These are phyloP conservation scores for Linnemannia schmuckeri DNA, from an alignment of 192 early-diverging fungal species.

Conservation along the genomic window DNA sequence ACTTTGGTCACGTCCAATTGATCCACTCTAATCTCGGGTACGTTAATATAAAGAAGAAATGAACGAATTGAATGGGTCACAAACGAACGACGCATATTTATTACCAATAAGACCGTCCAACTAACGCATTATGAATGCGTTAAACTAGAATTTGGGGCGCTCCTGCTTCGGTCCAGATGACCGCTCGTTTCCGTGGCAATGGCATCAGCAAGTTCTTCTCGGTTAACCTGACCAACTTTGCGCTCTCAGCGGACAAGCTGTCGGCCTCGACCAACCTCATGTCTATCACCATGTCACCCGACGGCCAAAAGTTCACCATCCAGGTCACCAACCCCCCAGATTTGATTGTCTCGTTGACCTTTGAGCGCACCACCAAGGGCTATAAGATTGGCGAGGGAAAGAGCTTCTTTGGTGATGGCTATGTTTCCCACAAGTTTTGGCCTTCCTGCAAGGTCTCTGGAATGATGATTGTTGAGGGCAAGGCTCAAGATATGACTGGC, in stretches of 20 bases:
- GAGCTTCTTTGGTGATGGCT: constrained; percentile 78
- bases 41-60: constrained; percentile 3
- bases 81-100: neutral
- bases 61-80: neutral
- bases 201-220: constrained; percentile 84
- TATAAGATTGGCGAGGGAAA: constrained; percentile 91
- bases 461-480: constrained; percentile 78
- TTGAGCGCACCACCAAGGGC: constrained; percentile 74
- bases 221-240: constrained; percentile 79
- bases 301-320: constrained; percentile 63
- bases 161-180: constrained; percentile 79
- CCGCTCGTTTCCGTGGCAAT: constrained; percentile 78
- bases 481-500: constrained; percentile 75
- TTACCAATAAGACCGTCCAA: neutral
- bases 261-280: constrained; percentile 85
- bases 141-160: constrained; percentile 54
- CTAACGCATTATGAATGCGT: neutral
- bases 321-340: constrained; percentile 72
- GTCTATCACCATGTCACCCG: constrained; percentile 68
- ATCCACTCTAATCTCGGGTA: constrained; percentile 90
- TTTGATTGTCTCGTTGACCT: constrained; percentile 74
- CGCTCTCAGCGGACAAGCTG: constrained; percentile 75
- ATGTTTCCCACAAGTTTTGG: constrained; percentile 86
- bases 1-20: constrained; percentile 89
- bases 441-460: constrained; percentile 82